Evolutionary conservation across 805 yeast species (phyloP).

Genomic region (Saturnispora halmiae): DNA sequence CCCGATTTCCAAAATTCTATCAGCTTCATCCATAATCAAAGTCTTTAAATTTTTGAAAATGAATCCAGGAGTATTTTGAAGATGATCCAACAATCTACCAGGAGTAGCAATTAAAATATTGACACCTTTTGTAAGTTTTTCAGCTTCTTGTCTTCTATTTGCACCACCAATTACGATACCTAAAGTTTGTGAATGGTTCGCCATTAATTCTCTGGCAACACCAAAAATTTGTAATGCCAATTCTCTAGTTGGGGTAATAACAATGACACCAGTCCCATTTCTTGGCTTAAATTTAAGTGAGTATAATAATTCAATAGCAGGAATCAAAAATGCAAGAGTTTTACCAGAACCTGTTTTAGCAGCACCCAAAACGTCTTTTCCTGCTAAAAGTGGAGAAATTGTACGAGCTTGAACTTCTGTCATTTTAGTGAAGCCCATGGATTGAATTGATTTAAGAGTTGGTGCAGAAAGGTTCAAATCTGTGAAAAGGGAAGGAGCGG

Average conservation of each 20-base stretch:
- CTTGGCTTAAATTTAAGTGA: constrained; percentile 92
- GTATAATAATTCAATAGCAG: constrained; percentile 88
- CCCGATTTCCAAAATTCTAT: constrained; percentile 93
- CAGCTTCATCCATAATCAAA: constrained; percentile 94
- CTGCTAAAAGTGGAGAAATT: constrained; percentile 92
- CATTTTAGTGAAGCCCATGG: constrained; percentile 88
- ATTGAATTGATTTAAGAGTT: constrained; percentile 68
- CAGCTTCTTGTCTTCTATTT: constrained; percentile 95
- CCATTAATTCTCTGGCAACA: constrained; percentile 92
- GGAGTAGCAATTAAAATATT: constrained; percentile 94
- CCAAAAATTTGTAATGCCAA: constrained; percentile 96
- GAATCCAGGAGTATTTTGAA: constrained; percentile 91
- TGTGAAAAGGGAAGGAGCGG: constrained; percentile 29
- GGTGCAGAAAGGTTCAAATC: constrained; percentile 68
- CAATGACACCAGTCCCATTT: constrained; percentile 95
- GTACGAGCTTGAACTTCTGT: constrained; percentile 93
- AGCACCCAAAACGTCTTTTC: constrained; percentile 97
- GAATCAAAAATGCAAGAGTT: constrained; percentile 89
- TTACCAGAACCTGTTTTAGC: constrained; percentile 99
- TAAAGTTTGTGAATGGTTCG: constrained; percentile 80
- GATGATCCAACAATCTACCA: constrained; percentile 91
- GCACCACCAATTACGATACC: constrained; percentile 99
- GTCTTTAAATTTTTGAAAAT: constrained; percentile 92
- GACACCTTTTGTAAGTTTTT: constrained; percentile 87
- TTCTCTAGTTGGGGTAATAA: constrained; percentile 96